phyloP scores from a whole-genome alignment of 129 eudicot species.

The Calendula officinalis region DNA sequence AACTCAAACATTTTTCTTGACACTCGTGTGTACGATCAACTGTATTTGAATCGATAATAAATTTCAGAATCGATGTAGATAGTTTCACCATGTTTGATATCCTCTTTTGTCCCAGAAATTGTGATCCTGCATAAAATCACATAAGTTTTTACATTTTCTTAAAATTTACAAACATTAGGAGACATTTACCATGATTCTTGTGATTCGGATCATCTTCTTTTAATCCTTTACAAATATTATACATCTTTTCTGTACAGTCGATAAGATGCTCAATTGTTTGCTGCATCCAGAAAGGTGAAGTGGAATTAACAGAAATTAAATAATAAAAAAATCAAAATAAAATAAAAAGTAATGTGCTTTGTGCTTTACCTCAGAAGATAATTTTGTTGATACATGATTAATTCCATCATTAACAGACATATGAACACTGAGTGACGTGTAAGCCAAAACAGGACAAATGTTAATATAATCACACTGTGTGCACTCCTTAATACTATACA shows the following conservation, averaged over 20 bases:
- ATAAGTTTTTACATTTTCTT: neutral
- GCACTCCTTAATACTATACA: slow-evolving; percentile 62
- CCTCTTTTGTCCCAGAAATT: slow-evolving; percentile 26
- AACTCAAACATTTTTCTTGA: slow-evolving; percentile 57
- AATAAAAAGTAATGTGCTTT: slow-evolving; percentile 2
- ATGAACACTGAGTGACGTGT: slow-evolving; percentile 62
- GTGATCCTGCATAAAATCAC: slow-evolving; percentile 37
- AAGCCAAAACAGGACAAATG: slow-evolving; percentile 51
- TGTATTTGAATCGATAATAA: slow-evolving; percentile 53
- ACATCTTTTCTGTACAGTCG: slow-evolving; percentile 43
- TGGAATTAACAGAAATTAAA: neutral
- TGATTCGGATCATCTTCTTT: slow-evolving; percentile 15
- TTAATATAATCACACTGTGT: slow-evolving; percentile 49
- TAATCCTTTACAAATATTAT: slow-evolving; percentile 20
- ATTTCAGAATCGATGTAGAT: slow-evolving; percentile 69
- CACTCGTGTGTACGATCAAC: slow-evolving; percentile 32
- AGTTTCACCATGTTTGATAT: slow-evolving; percentile 58
- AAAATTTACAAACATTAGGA: too few relatives aligned
- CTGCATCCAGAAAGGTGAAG: slow-evolving; percentile 32
- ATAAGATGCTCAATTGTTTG: slow-evolving; percentile 69
- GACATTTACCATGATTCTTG: slow-evolving; percentile 35
- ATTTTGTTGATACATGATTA: slow-evolving; percentile 32
- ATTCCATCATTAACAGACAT: slow-evolving; percentile 44
- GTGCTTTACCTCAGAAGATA: slow-evolving; percentile 52
- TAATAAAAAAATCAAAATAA: neutral